Conservation (phyloP, 176 grass and related monocot species). For the Carex scoparia region DNA sequence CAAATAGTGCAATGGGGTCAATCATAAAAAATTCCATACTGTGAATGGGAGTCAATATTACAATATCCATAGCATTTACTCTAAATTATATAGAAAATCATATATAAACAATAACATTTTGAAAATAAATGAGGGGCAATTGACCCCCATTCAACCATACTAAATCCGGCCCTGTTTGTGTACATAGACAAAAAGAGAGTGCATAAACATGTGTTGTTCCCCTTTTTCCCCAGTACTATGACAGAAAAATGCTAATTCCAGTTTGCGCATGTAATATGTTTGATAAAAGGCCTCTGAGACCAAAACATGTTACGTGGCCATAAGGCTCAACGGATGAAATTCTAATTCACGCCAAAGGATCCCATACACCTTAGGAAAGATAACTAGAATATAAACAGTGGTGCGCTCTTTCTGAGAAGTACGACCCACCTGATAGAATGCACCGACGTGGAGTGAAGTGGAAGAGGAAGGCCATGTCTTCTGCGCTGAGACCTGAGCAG, state of each 20-base stretch:
- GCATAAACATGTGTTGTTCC: not conserved
- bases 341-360: not conserved
- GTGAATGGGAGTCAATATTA: too few species aligned
- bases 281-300: not conserved
- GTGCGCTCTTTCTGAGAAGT: not conserved
- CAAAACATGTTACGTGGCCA: not conserved
- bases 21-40: too few species aligned
- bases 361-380: not conserved
- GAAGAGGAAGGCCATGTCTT: constrained; percentile 17
- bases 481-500: constrained; percentile 17
- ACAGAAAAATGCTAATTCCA: not conserved
- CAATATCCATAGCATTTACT: too few species aligned
- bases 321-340: not conserved
- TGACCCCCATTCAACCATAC: too few species aligned
- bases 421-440: constrained; percentile 6
- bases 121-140: too few species aligned
- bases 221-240: not conserved
- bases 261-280: not conserved
- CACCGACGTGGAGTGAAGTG: constrained; percentile 3
- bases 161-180: not conserved
- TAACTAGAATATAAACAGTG: not conserved
- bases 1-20: too few species aligned
- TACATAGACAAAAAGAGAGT: not conserved
- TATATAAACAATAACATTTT: too few species aligned
- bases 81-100: too few species aligned